Evolutionary conservation across 306 rosid genomes (phyloP).

Genomic region (Prunus davidiana): DNA sequence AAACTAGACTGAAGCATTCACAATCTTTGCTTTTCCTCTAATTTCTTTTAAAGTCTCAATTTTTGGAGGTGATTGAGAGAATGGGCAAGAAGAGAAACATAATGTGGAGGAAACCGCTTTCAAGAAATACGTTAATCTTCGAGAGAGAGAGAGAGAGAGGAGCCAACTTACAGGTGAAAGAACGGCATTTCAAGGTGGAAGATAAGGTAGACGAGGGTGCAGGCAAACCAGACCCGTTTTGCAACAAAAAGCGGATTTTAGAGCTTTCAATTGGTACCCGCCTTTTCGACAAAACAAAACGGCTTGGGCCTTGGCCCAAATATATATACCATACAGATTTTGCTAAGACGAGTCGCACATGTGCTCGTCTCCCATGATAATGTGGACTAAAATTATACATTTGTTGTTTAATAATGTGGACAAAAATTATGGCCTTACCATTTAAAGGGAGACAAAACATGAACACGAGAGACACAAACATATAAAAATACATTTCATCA

Average conservation of each 20-base stretch:
- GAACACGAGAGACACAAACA: too few relatives aligned
- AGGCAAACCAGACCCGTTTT: conserved; percentile 1
- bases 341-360: too few relatives aligned
- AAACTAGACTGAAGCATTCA: neutral
- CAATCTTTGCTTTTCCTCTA: neutral
- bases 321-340: too few relatives aligned
- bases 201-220: conserved; percentile 21
- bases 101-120: too few relatives aligned
- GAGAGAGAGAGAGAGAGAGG: neutral
- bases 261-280: neutral
- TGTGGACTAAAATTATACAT: too few relatives aligned
- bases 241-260: neutral
- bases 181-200: conserved; percentile 32
- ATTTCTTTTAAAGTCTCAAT: neutral
- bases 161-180: conserved; percentile 35
- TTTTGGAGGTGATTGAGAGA: neutral
- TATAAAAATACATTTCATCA: too few relatives aligned
- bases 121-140: neutral
- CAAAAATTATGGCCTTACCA: too few relatives aligned
- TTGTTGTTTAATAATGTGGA: too few relatives aligned
- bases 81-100: neutral
- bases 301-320: conserved; percentile 1
- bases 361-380: neutral
- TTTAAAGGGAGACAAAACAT: too few relatives aligned
- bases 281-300: too few relatives aligned